Evolutionary conservation across 495 filamentous ascomycete species (phyloP).

Genomic region (Elasticomyces elasticus): DNA sequence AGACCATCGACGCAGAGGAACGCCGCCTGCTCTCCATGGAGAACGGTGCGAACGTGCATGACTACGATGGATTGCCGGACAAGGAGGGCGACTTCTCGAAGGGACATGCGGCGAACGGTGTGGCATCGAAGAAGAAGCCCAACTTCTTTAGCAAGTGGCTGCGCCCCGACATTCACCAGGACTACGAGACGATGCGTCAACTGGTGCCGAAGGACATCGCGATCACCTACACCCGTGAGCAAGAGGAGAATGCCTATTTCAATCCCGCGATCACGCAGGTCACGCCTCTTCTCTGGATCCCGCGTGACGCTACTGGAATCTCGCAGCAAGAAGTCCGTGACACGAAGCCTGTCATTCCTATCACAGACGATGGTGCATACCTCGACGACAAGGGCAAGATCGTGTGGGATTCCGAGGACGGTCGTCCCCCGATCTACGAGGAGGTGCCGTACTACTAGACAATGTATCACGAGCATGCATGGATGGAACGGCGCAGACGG

Average conservation of each 20-base stretch:
- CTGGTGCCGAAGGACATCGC: conserved; percentile 53
- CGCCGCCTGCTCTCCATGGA: conserved; percentile 49
- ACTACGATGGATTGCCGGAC: conserved; percentile 13
- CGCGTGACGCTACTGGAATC: conserved; percentile 55
- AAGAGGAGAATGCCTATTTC: conserved; percentile 50
- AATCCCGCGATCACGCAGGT: conserved; percentile 55
- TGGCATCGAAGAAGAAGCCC: conserved; percentile 38
- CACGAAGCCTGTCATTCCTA: conserved; percentile 42
- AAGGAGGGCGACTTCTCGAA: conserved; percentile 2
- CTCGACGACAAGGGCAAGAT: conserved; percentile 54
- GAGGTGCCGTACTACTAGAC: conserved; percentile 30
- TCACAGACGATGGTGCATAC: conserved; percentile 56
- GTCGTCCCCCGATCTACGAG: conserved; percentile 29
- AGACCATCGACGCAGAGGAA: conserved; percentile 53
- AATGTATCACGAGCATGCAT: no score
- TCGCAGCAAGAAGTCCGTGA: conserved; percentile 52
- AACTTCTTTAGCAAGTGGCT: conserved; percentile 61
- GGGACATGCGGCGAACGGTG: neutral
- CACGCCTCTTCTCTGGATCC: conserved; percentile 59
- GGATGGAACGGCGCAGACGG: no score
- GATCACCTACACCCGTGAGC: conserved; percentile 44
- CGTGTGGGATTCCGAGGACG: conserved; percentile 41
- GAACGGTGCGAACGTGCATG: conserved; percentile 23
- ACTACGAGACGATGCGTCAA: conserved; percentile 61
- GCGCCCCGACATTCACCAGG: conserved; percentile 63